Conservation (phyloP, 306 rosid genomes). For the Vigna radiata region DNA sequence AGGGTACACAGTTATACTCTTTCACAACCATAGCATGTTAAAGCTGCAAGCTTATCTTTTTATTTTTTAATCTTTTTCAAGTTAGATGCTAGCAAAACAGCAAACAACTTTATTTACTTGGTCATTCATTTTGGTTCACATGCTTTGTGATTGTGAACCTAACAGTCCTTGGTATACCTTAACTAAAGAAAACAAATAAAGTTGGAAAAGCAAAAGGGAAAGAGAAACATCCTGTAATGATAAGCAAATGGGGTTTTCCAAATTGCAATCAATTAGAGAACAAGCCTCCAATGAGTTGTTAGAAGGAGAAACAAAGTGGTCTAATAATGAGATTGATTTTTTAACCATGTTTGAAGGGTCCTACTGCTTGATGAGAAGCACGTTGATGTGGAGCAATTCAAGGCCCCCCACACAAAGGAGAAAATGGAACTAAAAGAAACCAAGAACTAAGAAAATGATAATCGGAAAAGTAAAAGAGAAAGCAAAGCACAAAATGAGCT, state of each 20-base stretch:
- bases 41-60: slow-evolving; percentile 38
- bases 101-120: slow-evolving; percentile 37
- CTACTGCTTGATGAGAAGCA: slow-evolving; percentile 83
- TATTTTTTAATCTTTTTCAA: not conserved
- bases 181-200: slow-evolving; percentile 30
- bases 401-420: slow-evolving; percentile 53
- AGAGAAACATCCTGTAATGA: slow-evolving; percentile 44
- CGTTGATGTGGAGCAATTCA: slow-evolving; percentile 60
- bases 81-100: slow-evolving; percentile 41
- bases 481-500: slow-evolving; percentile 49
- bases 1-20: slow-evolving; percentile 29
- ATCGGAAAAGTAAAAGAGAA: slow-evolving; percentile 51
- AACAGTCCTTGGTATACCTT: slow-evolving; percentile 10
- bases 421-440: slow-evolving; percentile 43
- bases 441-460: slow-evolving; percentile 50
- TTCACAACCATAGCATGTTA: slow-evolving; percentile 33
- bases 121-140: slow-evolving; percentile 35
- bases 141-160: slow-evolving; percentile 44
- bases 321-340: slow-evolving; percentile 48
- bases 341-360: slow-evolving; percentile 52
- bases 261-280: slow-evolving; percentile 40
- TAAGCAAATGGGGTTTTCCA: slow-evolving; percentile 46
- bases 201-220: slow-evolving; percentile 39
- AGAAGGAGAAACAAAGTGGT: slow-evolving; percentile 48
- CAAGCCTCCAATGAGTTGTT: slow-evolving; percentile 46